A percentile compares a stretch with the other conserved stretches of the same genome.
Evolutionary conservation across 2,329 filamentous ascomycete species (phyloP).

Genomic region (Talaromyces atroroseus): DNA sequence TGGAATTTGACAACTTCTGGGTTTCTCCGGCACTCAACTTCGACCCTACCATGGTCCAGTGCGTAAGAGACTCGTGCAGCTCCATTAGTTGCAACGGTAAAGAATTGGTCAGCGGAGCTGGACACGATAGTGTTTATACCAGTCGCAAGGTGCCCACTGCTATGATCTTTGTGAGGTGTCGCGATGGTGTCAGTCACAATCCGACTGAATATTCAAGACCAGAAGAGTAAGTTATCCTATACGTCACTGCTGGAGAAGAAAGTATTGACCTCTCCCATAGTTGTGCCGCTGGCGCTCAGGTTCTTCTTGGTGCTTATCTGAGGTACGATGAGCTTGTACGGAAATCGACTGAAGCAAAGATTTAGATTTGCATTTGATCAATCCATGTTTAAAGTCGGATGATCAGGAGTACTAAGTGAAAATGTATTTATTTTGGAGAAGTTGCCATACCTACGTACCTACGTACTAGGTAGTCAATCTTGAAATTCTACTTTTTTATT

Average conservation of each 20-base stretch:
- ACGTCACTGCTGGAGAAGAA: background rate
- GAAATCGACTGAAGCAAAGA: background rate
- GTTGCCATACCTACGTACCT: too few relatives aligned
- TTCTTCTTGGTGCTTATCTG: slow-evolving; percentile 10
- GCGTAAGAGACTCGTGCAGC: slow-evolving; percentile 4
- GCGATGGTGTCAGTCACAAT: slow-evolving; percentile 59
- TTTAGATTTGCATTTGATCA: background rate
- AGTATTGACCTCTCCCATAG: background rate
- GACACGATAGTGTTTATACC: slow-evolving; percentile 54
- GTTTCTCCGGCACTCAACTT: slow-evolving; percentile 6
- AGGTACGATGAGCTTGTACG: slow-evolving; percentile 5
- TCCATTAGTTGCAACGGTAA: background rate
- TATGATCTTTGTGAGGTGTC: slow-evolving; percentile 64
- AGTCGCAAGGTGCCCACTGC: slow-evolving; percentile 56
- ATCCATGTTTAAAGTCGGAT: background rate
- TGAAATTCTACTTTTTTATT: too few relatives aligned
- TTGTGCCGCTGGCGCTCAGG: slow-evolving; percentile 3
- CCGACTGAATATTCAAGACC: slow-evolving; percentile 48
- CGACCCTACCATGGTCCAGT: slow-evolving; percentile 1
- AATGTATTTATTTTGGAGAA: background rate
- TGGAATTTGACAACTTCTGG: slow-evolving; percentile 8
- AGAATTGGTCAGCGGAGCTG: slow-evolving; percentile 7
- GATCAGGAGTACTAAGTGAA: background rate
- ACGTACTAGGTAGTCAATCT: too few relatives aligned
- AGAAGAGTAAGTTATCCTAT: slow-evolving; percentile 6